phyloP scores from a whole-genome alignment of 805 yeast species.

The Candida wancherniae region DNA sequence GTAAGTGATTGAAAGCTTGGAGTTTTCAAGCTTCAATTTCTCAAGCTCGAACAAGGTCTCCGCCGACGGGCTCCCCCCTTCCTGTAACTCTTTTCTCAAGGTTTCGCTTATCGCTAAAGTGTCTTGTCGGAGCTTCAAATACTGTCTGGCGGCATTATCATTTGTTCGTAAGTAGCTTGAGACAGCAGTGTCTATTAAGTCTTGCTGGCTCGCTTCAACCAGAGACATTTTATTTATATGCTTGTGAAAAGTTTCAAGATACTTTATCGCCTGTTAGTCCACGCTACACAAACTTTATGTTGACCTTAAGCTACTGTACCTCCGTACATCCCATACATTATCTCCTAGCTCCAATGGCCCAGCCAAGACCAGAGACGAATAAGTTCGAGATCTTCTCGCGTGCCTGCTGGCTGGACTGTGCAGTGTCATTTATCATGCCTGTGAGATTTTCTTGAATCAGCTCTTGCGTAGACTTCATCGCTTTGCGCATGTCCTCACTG shows the following conservation, averaged over 20 bases:
- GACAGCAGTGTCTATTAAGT: conserved; percentile 29
- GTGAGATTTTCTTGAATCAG: conserved; percentile 20
- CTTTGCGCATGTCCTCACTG: conserved; percentile 9
- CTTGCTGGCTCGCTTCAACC: conserved; percentile 24
- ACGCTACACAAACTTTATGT: too few relatives aligned
- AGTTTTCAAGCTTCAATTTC: conserved; percentile 27
- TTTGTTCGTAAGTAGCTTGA: conserved; percentile 25
- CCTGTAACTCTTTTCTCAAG: conserved; percentile 9
- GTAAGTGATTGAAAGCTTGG: conserved; percentile 23
- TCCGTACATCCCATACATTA: too few relatives aligned
- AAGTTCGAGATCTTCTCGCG: conserved; percentile 46
- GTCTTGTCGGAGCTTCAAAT: conserved; percentile 31
- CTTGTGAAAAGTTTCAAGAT: conserved; percentile 3
- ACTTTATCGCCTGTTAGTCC: too few relatives aligned
- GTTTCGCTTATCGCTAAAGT: conserved; percentile 11
- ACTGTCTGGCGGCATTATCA: conserved; percentile 30
- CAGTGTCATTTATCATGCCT: conserved; percentile 28
- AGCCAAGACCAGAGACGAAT: conserved; percentile 53
- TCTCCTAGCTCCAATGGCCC: conserved; percentile 56
- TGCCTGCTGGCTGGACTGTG: conserved; percentile 27
- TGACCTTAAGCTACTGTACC: too few relatives aligned
- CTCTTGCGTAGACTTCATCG: conserved; percentile 13
- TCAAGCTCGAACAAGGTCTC: conserved; percentile 14
- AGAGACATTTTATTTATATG: conserved; percentile 5
- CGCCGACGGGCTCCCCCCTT: conserved; percentile 7